A percentile compares a stretch with the other conserved stretches of the same genome.
Conservation (phyloP, 2,329 filamentous ascomycete genomes). For the Monilinia aucupariae region DNA sequence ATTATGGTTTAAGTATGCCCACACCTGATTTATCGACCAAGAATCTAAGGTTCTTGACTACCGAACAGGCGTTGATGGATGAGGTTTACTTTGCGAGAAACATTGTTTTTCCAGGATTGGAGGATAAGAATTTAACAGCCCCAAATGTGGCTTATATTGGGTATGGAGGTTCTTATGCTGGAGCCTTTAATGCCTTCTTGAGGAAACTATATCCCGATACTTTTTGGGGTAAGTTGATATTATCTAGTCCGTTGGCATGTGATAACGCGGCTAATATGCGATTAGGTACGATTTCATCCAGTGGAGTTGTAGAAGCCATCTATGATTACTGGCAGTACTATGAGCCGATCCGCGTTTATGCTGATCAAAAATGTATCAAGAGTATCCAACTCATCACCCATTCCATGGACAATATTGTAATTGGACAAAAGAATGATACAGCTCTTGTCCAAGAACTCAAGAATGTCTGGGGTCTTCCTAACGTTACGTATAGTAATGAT, state of each 20-base stretch:
- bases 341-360: slow-evolving; percentile 52
- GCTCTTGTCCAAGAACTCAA: slow-evolving; percentile 43
- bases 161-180: slow-evolving; percentile 81
- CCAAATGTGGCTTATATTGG: slow-evolving; percentile 64
- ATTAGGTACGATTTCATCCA: slow-evolving; percentile 64
- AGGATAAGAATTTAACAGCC: slow-evolving; percentile 61
- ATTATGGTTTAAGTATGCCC: slow-evolving; percentile 75
- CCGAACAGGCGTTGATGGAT: slow-evolving; percentile 77
- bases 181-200: slow-evolving; percentile 70
- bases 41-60: slow-evolving; percentile 75
- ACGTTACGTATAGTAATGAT: slow-evolving; percentile 42
- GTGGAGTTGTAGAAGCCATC: slow-evolving; percentile 72
- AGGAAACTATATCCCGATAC: slow-evolving; percentile 71
- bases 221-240: slow-evolving; percentile 55
- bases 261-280: slow-evolving; percentile 1
- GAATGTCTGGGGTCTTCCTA: slow-evolving; percentile 45
- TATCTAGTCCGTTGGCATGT: not conserved
- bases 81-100: slow-evolving; percentile 74
- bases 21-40: slow-evolving; percentile 59
- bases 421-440: slow-evolving; percentile 42
- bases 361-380: slow-evolving; percentile 56
- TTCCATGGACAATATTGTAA: slow-evolving; percentile 53
- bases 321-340: slow-evolving; percentile 68
- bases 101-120: slow-evolving; percentile 64
- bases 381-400: slow-evolving; percentile 57